phyloP scores from a whole-genome alignment of 495 filamentous ascomycete species.

The Amphirosellinia nigrospora region DNA sequence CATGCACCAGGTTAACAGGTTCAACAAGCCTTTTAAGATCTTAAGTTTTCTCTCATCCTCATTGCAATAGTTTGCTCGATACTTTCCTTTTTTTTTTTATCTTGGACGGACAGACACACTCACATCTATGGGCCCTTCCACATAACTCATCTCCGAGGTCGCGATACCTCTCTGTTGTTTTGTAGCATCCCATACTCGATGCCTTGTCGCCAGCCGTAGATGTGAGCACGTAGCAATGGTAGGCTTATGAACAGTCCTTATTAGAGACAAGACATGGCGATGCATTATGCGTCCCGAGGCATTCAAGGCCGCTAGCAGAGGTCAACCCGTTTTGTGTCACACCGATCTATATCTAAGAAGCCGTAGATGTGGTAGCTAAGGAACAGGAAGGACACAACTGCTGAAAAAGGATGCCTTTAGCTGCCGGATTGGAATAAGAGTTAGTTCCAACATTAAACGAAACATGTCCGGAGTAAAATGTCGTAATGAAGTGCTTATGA shows the following conservation, averaged over 20 bases:
- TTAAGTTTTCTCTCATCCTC: background rate
- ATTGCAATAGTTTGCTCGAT: background rate
- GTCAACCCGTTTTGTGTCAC: background rate
- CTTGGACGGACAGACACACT: constrained; percentile 24
- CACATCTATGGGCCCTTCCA: constrained; percentile 39
- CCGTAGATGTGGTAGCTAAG: background rate
- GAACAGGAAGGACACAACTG: background rate
- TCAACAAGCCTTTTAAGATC: background rate
- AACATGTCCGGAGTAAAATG: background rate
- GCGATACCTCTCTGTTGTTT: constrained; percentile 28
- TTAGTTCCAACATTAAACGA: background rate
- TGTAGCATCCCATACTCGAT: background rate
- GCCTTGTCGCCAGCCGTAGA: background rate
- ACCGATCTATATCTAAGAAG: background rate
- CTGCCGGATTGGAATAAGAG: background rate
- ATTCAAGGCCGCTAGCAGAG: background rate
- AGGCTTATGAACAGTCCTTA: constrained; percentile 9
- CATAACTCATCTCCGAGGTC: constrained; percentile 37
- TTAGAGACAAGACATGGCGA: background rate
- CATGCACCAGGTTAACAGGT: background rate
- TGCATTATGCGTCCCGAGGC: background rate
- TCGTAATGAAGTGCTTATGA: background rate
- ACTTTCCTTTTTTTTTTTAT: background rate
- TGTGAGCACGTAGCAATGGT: background rate
- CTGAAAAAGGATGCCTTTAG: background rate